These are phyloP conservation scores for Auricularia sp. DNA, from an alignment of 768 basidiomycete genomes.

Conservation along the genomic window DNA sequence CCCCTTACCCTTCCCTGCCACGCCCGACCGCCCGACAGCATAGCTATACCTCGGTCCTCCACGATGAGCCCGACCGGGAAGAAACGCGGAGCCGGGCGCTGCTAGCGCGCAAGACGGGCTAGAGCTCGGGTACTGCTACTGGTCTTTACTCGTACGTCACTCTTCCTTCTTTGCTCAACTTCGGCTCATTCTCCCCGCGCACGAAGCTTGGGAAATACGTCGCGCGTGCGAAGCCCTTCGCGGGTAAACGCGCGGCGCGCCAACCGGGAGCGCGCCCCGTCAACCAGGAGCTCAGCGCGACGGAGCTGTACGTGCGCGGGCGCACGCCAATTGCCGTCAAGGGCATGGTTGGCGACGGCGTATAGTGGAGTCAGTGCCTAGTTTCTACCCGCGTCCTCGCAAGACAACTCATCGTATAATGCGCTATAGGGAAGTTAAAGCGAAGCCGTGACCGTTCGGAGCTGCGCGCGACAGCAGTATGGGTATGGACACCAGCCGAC, in stretches of 20 bases:
- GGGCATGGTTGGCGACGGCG: not conserved
- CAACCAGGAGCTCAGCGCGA: not conserved
- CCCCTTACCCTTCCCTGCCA: too few relatives aligned
- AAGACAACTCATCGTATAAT: too few relatives aligned
- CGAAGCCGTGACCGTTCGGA: not conserved
- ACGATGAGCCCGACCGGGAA: too few relatives aligned
- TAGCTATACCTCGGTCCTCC: too few relatives aligned
- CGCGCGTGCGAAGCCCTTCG: not conserved
- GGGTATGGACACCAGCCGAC: not conserved
- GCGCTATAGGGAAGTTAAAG: not conserved
- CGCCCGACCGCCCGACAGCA: too few relatives aligned
- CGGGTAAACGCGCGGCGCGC: not conserved
- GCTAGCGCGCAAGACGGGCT: too few relatives aligned
- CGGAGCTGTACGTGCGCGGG: not conserved
- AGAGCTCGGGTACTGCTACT: too few relatives aligned
- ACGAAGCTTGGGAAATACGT: not conserved
- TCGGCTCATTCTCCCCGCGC: not conserved
- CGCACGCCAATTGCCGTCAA: not conserved
- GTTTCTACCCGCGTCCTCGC: too few relatives aligned
- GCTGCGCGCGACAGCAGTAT: not conserved
- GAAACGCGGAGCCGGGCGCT: too few relatives aligned
- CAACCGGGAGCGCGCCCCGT: not conserved
- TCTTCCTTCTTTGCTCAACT: not conserved
- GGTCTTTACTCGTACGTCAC: too few relatives aligned
- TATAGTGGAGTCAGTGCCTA: not conserved